Conservation (phyloP, 768 basidiomycete species). For the Trametes cingulata region DNA sequence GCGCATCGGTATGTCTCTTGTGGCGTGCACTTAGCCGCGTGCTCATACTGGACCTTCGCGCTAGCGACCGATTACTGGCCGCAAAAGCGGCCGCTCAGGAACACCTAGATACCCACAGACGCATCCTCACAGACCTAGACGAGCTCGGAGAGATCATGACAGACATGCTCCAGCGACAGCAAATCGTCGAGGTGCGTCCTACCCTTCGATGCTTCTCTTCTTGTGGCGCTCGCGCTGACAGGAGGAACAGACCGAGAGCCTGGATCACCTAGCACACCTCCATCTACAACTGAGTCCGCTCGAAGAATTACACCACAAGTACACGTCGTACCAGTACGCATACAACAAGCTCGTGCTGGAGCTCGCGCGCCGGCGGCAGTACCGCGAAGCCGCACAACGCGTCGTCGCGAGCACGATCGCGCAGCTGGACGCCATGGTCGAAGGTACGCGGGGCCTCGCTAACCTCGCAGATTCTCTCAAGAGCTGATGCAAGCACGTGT, state of each 20-base stretch:
- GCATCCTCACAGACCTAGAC: slow-evolving; percentile 64
- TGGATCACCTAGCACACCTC: slow-evolving; percentile 54
- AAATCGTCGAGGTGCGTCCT: slow-evolving; percentile 60
- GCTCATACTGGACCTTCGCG: background rate
- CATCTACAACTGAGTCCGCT: slow-evolving; percentile 64
- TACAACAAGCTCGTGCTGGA: slow-evolving; percentile 76
- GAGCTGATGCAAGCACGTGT: no score
- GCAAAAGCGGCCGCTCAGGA: slow-evolving; percentile 46
- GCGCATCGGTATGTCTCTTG: slow-evolving; percentile 52
- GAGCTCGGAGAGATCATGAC: slow-evolving; percentile 79
- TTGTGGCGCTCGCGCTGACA: background rate
- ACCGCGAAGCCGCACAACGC: slow-evolving; percentile 64
- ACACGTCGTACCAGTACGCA: slow-evolving; percentile 67
- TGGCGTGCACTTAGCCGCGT: no score
- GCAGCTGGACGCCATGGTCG: slow-evolving; percentile 63
- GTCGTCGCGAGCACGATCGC: slow-evolving; percentile 65
- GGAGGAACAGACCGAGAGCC: slow-evolving; percentile 46
- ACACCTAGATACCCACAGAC: slow-evolving; percentile 50
- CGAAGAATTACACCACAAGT: slow-evolving; percentile 64
- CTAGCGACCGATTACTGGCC: slow-evolving; percentile 52
- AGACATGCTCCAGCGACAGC: slow-evolving; percentile 72
- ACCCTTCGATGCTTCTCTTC: background rate
- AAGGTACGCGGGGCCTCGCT: slow-evolving; percentile 45
- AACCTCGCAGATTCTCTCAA: background rate
- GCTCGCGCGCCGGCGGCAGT: slow-evolving; percentile 65